Evolutionary conservation across 805 yeast genomes (phyloP).

Genomic region (Starmerella floris): DNA sequence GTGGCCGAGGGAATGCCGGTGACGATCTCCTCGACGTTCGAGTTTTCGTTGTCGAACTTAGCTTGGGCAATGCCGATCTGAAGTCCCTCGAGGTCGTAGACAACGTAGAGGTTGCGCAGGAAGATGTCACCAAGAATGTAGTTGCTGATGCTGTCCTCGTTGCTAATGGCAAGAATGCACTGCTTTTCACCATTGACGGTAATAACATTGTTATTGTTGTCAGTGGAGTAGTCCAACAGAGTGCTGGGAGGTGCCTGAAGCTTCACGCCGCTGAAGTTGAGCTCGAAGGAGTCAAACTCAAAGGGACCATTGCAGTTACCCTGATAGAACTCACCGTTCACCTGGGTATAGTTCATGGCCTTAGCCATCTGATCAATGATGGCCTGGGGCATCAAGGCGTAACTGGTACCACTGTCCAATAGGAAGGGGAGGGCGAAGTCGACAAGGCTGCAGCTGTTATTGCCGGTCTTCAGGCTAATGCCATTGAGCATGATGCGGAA

Average conservation of each 20-base stretch:
- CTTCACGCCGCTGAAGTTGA: conserved; percentile 40
- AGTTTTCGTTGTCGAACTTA: conserved; percentile 18
- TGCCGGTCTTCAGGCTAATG: conserved; percentile 4
- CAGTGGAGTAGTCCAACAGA: conserved; percentile 10
- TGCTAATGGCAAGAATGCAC: conserved; percentile 20
- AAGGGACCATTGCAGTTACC: conserved; percentile 27
- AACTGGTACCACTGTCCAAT: conserved; percentile 46
- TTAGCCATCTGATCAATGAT: conserved; percentile 22
- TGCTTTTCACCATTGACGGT: conserved; percentile 10
- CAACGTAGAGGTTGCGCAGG: conserved; percentile 50
- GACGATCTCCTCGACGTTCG: conserved; percentile 19
- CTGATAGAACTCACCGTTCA: conserved; percentile 23
- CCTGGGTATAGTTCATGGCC: conserved; percentile 29
- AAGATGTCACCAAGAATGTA: conserved; percentile 52
- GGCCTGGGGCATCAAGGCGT: conserved; percentile 34
- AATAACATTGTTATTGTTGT: conserved; percentile 6
- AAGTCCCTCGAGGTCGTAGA: conserved; percentile 47
- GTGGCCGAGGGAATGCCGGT: conserved; percentile 12
- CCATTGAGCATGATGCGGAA: conserved; percentile 15
- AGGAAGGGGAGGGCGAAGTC: conserved; percentile 31
- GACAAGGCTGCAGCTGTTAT: conserved; percentile 5
- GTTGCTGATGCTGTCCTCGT: conserved; percentile 23
- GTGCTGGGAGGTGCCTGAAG: conserved; percentile 33
- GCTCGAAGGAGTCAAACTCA: conserved; percentile 26
- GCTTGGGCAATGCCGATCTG: conserved; percentile 48